A percentile compares a stretch with the other conserved stretches of the same genome.
These are phyloP conservation scores for Hygrophorus russula DNA, from an alignment of 768 basidiomycete genomes.

Conservation along the genomic window DNA sequence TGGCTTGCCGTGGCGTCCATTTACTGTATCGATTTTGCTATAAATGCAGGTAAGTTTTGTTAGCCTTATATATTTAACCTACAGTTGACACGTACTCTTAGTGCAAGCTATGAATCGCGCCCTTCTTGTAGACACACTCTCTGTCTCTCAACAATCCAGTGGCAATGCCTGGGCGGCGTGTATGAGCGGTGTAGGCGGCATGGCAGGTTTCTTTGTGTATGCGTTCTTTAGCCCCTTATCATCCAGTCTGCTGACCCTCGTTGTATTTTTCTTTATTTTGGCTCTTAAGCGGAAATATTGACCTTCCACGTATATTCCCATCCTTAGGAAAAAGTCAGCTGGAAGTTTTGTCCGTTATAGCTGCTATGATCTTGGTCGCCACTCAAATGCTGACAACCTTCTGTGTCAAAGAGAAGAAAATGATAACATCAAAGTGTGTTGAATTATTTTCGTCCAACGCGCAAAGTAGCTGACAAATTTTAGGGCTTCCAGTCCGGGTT, in stretches of 20 bases:
- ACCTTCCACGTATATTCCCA: conserved; percentile 59
- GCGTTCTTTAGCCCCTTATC: conserved; percentile 16
- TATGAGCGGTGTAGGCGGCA: conserved; percentile 83
- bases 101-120: conserved; percentile 89
- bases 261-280: conserved; percentile 42
- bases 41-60: conserved; percentile 30
- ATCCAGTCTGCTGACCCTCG: conserved; percentile 36
- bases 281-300: conserved; percentile 57
- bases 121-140: conserved; percentile 77
- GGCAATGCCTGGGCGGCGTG: conserved; percentile 94
- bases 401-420: conserved; percentile 60
- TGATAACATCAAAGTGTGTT: conserved; percentile 26
- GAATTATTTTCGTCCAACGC: too few species aligned
- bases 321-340: conserved; percentile 74
- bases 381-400: conserved; percentile 54
- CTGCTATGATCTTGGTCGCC: conserved; percentile 50
- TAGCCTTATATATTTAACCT: neutral
- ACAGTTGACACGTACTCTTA: conserved; percentile 15
- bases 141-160: conserved; percentile 60
- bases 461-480: too few species aligned
- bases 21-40: conserved; percentile 47
- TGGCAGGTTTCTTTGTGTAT: conserved; percentile 82
- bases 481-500: conserved; percentile 3
- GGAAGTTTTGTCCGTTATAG: conserved; percentile 70
- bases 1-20: conserved; percentile 55